Percentiles rank a stretch among this genome's conserved stretches.
Conservation (phyloP, 1,284 basidiomycete genomes). For the Boletellus deceptivus region DNA sequence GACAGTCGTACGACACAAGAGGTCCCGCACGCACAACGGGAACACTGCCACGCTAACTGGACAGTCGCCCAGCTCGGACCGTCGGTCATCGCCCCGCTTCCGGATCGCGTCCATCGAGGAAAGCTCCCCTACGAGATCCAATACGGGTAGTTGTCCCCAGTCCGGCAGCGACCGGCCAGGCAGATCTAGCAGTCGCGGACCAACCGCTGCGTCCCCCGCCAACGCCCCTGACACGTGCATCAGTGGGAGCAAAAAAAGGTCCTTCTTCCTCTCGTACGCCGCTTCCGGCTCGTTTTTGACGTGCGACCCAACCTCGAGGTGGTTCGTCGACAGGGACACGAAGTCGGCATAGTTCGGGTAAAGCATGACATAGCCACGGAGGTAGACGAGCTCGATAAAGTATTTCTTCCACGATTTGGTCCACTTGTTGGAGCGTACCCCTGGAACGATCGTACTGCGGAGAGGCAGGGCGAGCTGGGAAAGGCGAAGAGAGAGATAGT, state of each 20-base stretch:
- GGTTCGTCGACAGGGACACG: constrained; percentile 78
- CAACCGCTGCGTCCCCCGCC: constrained; percentile 3
- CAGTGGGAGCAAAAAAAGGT: constrained; percentile 65
- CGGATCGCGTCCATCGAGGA: constrained; percentile 45
- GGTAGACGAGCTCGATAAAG: constrained; percentile 79
- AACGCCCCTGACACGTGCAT: constrained; percentile 45
- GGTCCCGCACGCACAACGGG: constrained; percentile 35
- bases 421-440: constrained; percentile 78
- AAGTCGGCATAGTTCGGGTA: constrained; percentile 78
- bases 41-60: constrained; percentile 12
- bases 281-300: constrained; percentile 57
- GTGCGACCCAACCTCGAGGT: constrained; percentile 78
- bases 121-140: constrained; percentile 67
- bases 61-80: constrained; percentile 27
- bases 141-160: constrained; percentile 55
- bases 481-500: constrained; percentile 67
- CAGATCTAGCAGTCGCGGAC: constrained; percentile 51
- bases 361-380: constrained; percentile 81
- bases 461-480: constrained; percentile 46
- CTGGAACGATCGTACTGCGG: constrained; percentile 55
- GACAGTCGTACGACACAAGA: constrained; percentile 33
- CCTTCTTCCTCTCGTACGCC: constrained; percentile 55
- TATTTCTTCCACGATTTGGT: constrained; percentile 81
- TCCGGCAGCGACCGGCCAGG: constrained; percentile 54
- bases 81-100: constrained; percentile 37